Percentiles rank a stretch among this genome's conserved stretches.
Conservation (phyloP, 1,139 yeast species). For the Kluyveromyces sp. region DNA sequence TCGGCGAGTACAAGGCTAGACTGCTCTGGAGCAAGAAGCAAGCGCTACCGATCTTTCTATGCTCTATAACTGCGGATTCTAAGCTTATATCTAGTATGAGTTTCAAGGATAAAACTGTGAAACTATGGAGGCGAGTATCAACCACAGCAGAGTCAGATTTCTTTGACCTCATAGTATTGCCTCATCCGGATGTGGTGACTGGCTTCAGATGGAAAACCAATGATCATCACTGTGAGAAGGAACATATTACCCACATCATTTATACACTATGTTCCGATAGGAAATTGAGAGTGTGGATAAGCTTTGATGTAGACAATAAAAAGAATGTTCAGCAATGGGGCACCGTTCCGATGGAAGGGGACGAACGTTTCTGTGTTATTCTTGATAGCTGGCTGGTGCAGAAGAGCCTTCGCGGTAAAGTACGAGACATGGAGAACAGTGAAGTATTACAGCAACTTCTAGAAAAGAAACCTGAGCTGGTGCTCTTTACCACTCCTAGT, state of each 20-base stretch:
- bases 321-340: conserved; percentile 59
- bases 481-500: conserved; percentile 42
- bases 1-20: conserved; percentile 36
- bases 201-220: conserved; percentile 48
- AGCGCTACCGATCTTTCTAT: conserved; percentile 49
- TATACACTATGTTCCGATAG: conserved; percentile 56
- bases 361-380: conserved; percentile 40
- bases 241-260: conserved; percentile 37
- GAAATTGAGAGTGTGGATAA: conserved; percentile 63
- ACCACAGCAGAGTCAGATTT: conserved; percentile 58
- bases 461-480: conserved; percentile 44
- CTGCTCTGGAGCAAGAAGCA: conserved; percentile 52
- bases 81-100: conserved; percentile 60
- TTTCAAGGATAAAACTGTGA: conserved; percentile 56
- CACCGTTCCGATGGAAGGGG: conserved; percentile 39
- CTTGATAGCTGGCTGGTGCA: conserved; percentile 52
- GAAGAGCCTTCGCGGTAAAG: conserved; percentile 26
- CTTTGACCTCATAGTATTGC: conserved; percentile 64
- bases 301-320: conserved; percentile 54
- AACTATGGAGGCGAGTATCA: conserved; percentile 72
- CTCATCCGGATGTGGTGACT: conserved; percentile 55
- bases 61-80: conserved; percentile 57
- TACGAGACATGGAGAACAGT: conserved; percentile 12
- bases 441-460: conserved; percentile 17
- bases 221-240: conserved; percentile 21